phyloP scores from a whole-genome alignment of 2,329 filamentous ascomycete genomes.

The Pseudocercospora fijiensis region DNA sequence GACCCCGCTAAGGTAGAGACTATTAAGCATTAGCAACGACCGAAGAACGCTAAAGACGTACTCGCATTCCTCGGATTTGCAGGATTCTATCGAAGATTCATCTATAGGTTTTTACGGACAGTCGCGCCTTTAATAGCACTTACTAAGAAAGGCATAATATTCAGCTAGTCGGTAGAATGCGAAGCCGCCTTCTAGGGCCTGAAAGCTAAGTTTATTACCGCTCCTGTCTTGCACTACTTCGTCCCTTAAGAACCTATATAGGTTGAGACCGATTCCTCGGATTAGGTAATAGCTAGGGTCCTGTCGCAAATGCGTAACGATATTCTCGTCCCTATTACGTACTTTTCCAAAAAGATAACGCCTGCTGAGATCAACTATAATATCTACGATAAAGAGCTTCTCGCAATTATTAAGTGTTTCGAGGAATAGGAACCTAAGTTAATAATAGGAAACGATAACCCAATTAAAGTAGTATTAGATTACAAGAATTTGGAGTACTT shows the following conservation, averaged over 20 bases:
- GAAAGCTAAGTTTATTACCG: not conserved
- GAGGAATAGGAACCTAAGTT: not conserved
- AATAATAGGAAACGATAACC: not conserved
- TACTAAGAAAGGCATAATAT: not conserved
- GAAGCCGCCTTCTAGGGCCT: not conserved
- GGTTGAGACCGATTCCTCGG: not conserved
- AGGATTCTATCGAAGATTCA: not conserved
- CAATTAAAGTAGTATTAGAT: not conserved
- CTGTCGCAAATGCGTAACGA: not conserved
- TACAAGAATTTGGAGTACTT: not conserved
- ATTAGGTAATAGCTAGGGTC: not conserved
- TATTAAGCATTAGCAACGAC: not conserved
- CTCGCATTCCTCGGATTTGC: not conserved
- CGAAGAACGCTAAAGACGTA: not conserved
- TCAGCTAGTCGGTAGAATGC: not conserved
- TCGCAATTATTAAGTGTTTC: constrained; percentile 29
- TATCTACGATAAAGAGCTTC: constrained; percentile 27
- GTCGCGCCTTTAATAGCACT: not conserved
- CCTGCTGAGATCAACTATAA: constrained; percentile 17
- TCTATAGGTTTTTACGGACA: not conserved
- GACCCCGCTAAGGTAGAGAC: not conserved
- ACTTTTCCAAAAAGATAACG: constrained; percentile 18
- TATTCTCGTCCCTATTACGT: not conserved
- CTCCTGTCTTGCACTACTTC: not conserved
- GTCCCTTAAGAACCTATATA: not conserved